Conservation (phyloP, 2,329 filamentous ascomycete genomes). For the Ciborinia camelliae region DNA sequence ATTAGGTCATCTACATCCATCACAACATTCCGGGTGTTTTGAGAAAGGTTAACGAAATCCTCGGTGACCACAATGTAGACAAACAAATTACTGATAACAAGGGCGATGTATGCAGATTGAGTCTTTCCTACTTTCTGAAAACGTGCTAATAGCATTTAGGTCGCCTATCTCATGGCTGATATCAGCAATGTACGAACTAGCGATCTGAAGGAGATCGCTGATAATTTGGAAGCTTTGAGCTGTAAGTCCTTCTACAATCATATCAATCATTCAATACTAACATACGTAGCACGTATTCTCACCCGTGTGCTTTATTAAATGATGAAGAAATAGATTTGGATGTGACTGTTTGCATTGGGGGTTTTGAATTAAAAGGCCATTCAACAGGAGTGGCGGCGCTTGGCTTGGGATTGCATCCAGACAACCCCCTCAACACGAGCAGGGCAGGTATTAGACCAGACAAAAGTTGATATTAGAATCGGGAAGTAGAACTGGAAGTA, state of each 20-base stretch:
- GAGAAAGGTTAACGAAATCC: constrained; percentile 89
- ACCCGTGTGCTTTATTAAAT: constrained; percentile 40
- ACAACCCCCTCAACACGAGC: constrained; percentile 29
- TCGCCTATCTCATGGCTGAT: constrained; percentile 97
- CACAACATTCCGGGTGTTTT: constrained; percentile 94
- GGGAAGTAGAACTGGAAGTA: background rate
- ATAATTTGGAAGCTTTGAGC: constrained; percentile 74
- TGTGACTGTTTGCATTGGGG: constrained; percentile 13
- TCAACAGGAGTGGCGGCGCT: constrained; percentile 31
- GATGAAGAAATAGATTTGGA: constrained; percentile 8
- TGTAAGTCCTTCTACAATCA: constrained; percentile 52
- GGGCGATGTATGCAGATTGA: constrained; percentile 64
- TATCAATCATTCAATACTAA: constrained; percentile 9
- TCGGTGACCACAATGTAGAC: constrained; percentile 95
- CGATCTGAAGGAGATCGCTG: constrained; percentile 83
- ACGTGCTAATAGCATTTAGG: constrained; percentile 43
- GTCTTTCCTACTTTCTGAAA: background rate
- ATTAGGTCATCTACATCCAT: constrained; percentile 86
- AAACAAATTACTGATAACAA: constrained; percentile 97
- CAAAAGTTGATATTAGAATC: background rate
- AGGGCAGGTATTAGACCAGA: constrained; percentile 13
- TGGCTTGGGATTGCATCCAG: constrained; percentile 22
- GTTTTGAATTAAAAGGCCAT: constrained; percentile 23
- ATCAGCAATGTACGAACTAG: constrained; percentile 78
- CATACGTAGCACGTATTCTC: constrained; percentile 38